phyloP scores from a whole-genome alignment of 345 rosid species.

The Eucalyptus microcorys region DNA sequence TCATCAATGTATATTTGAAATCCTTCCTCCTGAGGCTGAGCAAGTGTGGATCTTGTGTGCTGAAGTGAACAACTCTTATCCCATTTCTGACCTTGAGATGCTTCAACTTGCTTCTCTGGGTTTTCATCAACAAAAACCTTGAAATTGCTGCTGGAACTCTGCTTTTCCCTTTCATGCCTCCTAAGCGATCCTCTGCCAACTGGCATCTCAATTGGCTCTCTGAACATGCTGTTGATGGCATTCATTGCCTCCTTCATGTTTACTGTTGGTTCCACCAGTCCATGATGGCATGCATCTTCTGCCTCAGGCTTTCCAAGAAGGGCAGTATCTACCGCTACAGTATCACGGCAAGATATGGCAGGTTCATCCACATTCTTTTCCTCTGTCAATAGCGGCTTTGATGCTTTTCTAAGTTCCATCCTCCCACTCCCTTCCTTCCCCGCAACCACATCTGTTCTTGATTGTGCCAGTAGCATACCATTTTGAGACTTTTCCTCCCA shows the following conservation, averaged over 20 bases:
- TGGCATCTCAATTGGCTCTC: conserved; percentile 71
- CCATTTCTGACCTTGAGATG: background rate
- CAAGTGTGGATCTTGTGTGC: conserved; percentile 10
- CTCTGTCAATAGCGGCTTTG: background rate
- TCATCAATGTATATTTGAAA: conserved; percentile 55
- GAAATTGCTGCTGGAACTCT: conserved; percentile 15
- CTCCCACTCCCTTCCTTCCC: background rate
- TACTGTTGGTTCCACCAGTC: conserved; percentile 80
- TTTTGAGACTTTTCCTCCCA: background rate
- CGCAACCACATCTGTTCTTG: background rate
- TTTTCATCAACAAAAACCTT: conserved; percentile 46
- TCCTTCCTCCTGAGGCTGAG: conserved; percentile 20
- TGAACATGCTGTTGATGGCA: conserved; percentile 74
- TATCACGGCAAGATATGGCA: conserved; percentile 16
- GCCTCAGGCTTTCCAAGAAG: conserved; percentile 62
- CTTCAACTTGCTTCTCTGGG: background rate
- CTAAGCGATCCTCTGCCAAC: conserved; percentile 24
- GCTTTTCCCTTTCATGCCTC: conserved; percentile 23
- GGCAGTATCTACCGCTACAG: conserved; percentile 55
- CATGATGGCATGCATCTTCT: conserved; percentile 81
- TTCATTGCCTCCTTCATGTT: conserved; percentile 85
- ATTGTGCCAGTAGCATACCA: background rate
- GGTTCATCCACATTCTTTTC: background rate
- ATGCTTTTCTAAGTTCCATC: background rate
- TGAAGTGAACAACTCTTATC: conserved; percentile 1